Conservation (phyloP, 225 moss, liverwort and hornwort species). For the Antitrichia curtipendula region DNA sequence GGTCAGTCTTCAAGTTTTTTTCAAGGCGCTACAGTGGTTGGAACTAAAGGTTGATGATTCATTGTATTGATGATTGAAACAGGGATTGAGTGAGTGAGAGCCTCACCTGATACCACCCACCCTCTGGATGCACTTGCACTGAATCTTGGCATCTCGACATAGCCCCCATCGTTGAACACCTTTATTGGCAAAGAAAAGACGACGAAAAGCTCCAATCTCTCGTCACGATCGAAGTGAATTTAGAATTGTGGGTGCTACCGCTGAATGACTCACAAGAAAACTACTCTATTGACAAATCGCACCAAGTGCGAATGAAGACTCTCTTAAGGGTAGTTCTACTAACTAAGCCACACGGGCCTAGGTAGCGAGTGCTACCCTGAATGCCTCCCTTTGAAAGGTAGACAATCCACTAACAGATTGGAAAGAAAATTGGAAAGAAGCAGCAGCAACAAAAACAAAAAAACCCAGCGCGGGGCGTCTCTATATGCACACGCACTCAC, state of each 20-base stretch:
- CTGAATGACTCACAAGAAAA: neutral
- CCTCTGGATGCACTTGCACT: neutral
- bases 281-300: neutral
- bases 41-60: neutral
- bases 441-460: too few species aligned
- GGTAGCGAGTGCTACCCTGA: neutral
- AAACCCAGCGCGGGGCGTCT: neutral
- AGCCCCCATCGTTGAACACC: constrained; percentile 9
- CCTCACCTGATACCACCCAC: constrained; percentile 5
- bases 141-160: neutral
- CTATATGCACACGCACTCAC: constrained; percentile 7
- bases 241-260: neutral
- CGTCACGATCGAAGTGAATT: neutral
- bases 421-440: neutral
- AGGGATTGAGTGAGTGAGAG: neutral
- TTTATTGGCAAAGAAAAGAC: neutral
- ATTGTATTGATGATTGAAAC: neutral
- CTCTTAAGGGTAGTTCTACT: neutral
- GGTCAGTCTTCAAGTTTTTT: neutral
- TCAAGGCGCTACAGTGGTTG: neutral
- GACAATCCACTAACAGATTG: neutral
- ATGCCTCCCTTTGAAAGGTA: neutral
- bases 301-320: neutral
- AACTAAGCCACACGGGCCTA: neutral
- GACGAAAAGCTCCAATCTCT: neutral